Evolutionary conservation across 2,329 filamentous ascomycete genomes (phyloP), one percentile per base, ranked within the genome.

Genomic region (Penicillium sp.): DNA sequence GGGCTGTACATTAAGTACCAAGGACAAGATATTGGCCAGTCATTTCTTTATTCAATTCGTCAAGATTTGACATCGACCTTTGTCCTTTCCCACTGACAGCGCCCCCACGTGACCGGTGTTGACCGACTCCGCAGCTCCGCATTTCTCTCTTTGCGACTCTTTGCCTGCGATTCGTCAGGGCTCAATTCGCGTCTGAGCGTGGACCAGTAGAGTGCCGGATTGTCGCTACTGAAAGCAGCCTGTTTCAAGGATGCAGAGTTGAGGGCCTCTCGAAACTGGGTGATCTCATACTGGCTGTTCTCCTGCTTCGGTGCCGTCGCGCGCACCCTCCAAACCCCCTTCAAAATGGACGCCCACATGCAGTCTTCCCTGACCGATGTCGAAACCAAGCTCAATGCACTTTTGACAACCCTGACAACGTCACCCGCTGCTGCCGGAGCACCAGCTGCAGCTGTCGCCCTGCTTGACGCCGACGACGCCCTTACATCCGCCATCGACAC

Each of bases 341-440:
- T 28, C 46, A 59, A 36, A 33, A 73, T 73, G 70, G 64, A 72
- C 38, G 38, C 61, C 10, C 53, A 61, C 28, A 49, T 72, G 27
- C 62, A 68, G 36, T 53, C 56, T 2, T 58, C 68, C 13, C 60
- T 73, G 37, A 62, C 65, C 11, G 56, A 56, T 26, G 59, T 73
- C 23, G 70, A 72, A 50, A 55, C 53, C n/a, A 66, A 63, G 36
- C 62, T 73, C 45, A 71, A 67, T 47, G 54, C 58, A 19, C 64
- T 73, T 6, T 40, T 72, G 6, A 60, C 56, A 4, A 64, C 62
- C 19, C 60, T 73, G 3, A 70, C 65, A 3, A 68, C 67, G 21
- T 68, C 68, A 1, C 69, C 70, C 3, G 68, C 70, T 7, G 70
- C 67, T 15, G 55, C 67, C 6, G 63, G 61, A 28, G 70, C 68